Base-by-base conservation (phyloP, 2,329 filamentous ascomycete genomes). In the Beauveria bassiana region DNA sequence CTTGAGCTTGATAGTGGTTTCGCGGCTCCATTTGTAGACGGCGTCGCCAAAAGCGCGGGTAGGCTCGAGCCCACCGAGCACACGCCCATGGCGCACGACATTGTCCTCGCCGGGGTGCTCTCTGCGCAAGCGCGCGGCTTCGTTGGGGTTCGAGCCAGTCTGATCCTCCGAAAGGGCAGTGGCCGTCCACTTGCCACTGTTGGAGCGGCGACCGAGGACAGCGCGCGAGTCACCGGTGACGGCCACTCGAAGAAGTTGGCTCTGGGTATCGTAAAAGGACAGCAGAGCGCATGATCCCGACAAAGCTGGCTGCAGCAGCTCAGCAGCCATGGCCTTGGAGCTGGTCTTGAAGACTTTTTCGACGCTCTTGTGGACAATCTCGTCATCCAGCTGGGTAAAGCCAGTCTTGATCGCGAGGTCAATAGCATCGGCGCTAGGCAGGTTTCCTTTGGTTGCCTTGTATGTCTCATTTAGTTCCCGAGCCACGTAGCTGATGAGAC, bases 271-370 rank as follows among this genome's bases (percentile, higher is more conserved):
- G 75, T 98, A 99, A 77, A 99, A 99, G 7, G 92, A 96, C 10
- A 99, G 83, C 6, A 99, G 84, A 46, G 95, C 96, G 72, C 95
- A 99, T 1, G 96, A 98, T n/a, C 95, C 95, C 2, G 95, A 97
- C 26, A 98, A 81, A 7, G 95, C 96, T 9, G 95, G 95, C 10
- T 93, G 93, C 16, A 99, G 84, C 7, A 96, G 81, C 75, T 98
- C 93, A 5, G 95, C 93, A 3, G 93, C 95, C 20, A 91, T 86
- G n/a, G 88, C 83, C 75, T 96, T 96, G 31, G 91, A 95, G 67
- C 93, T 90, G 18, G 89, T 86, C 72, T 96, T 92, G 67, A 96
- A 82, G 14, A 97, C 91, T 74, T 93, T 96, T 68, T 95, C 85
- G 42, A 96, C 93, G 64, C 91, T 96, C 72, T 92, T 89, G 75